Percentiles rank a stretch among this genome's conserved stretches.
These are phyloP conservation scores for Hypoxylon sp. DNA, from an alignment of 2,329 filamentous ascomycete genomes.

Conservation along the genomic window DNA sequence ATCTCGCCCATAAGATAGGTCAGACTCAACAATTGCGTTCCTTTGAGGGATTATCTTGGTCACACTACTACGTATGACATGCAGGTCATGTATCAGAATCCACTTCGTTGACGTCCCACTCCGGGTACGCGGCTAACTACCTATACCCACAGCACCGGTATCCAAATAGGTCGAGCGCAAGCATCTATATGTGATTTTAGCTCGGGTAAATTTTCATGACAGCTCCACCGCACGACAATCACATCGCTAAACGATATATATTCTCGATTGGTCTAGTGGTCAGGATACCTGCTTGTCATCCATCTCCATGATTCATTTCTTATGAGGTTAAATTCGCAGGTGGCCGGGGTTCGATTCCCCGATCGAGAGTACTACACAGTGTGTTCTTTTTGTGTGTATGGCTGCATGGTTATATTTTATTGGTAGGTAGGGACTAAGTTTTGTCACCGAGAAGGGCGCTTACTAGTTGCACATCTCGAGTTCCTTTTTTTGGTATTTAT, in stretches of 20 bases:
- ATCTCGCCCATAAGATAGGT: no score
- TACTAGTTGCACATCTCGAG: background rate
- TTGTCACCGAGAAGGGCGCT: background rate
- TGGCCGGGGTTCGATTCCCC: slow-evolving; percentile 56
- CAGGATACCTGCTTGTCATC: slow-evolving; percentile 6
- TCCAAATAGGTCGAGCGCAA: background rate
- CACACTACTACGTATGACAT: background rate
- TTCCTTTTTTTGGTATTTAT: background rate
- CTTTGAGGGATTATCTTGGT: background rate
- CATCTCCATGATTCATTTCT: background rate
- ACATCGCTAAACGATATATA: background rate
- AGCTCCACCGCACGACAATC: background rate
- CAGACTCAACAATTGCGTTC: background rate
- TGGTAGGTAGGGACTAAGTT: background rate
- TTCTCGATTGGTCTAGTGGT: slow-evolving; percentile 5
- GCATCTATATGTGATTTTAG: background rate
- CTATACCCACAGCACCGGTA: background rate
- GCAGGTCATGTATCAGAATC: background rate
- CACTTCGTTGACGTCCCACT: background rate
- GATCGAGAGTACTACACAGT: slow-evolving; percentile 52
- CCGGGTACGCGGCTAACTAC: background rate
- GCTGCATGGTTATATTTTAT: background rate
- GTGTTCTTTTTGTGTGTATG: background rate
- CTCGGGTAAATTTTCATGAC: background rate
- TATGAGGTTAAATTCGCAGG: slow-evolving; percentile 42